Percentiles rank a stretch among this genome's conserved stretches.
These are phyloP conservation scores for Poa pratensis DNA, from an alignment of 176 grass and related monocot species.

Conservation along the genomic window DNA sequence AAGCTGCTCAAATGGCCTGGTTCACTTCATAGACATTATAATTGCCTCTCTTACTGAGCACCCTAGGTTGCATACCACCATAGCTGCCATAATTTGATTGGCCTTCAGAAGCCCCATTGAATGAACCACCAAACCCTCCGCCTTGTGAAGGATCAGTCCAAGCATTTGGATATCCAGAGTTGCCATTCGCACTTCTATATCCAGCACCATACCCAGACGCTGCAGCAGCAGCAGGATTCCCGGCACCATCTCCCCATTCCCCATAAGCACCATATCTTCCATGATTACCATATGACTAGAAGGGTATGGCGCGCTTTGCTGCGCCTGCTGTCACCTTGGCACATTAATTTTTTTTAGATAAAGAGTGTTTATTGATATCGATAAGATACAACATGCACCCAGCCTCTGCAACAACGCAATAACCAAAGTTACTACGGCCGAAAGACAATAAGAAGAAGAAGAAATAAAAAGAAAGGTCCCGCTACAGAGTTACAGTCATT, in stretches of 20 bases:
- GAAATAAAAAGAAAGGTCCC: too few species aligned
- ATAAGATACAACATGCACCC: too few species aligned
- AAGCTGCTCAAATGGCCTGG: conserved; percentile 40
- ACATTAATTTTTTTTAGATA: too few species aligned
- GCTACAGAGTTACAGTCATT: too few species aligned
- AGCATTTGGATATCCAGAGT: conserved; percentile 63
- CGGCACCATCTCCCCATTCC: conserved; percentile 53
- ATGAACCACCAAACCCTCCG: conserved; percentile 68
- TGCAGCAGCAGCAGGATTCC: conserved; percentile 56
- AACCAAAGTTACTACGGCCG: too few species aligned
- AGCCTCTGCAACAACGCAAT: too few species aligned
- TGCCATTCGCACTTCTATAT: conserved; percentile 68
- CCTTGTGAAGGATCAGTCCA: conserved; percentile 91
- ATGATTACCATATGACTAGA: conserved; percentile 74
- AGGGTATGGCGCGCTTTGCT: too few species aligned
- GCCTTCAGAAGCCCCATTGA: conserved; percentile 76
- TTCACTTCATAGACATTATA: conserved; percentile 29
- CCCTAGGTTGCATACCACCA: conserved; percentile 80
- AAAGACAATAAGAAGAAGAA: too few species aligned
- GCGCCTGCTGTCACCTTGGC: too few species aligned
- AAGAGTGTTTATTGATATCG: too few species aligned
- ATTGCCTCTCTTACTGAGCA: conserved; percentile 59
- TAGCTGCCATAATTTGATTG: conserved; percentile 81
- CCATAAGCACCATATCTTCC: conserved; percentile 70
- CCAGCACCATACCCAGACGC: conserved; percentile 73